Evolutionary conservation across 345 rosid genomes (phyloP).

Genomic region (Populus tremula): DNA sequence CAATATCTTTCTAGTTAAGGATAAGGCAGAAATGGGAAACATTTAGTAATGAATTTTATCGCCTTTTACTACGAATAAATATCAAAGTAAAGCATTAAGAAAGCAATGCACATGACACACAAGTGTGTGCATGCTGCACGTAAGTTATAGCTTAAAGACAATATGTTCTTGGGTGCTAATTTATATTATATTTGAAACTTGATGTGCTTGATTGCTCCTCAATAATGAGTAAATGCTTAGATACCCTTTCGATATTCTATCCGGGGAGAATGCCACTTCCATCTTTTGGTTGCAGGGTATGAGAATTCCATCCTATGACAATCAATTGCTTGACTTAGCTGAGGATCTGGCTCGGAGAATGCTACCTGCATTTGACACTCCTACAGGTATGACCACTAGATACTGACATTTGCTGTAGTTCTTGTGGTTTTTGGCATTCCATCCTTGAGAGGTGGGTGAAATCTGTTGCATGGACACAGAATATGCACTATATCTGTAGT

Average conservation of each 20-base stretch:
- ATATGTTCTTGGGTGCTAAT: neutral
- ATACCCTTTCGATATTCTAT: neutral
- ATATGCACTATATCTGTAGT: neutral
- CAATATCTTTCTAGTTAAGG: too few relatives aligned
- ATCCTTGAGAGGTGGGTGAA: neutral
- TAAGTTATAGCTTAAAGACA: neutral
- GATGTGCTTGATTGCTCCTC: neutral
- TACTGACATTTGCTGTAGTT: neutral
- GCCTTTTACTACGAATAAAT: too few relatives aligned
- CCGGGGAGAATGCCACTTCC: neutral
- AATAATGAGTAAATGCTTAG: neutral
- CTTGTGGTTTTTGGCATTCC: neutral
- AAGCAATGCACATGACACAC: too few relatives aligned
- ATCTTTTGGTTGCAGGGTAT: conserved; percentile 57
- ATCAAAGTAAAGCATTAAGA: too few relatives aligned
- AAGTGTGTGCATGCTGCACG: neutral
- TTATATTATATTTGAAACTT: neutral
- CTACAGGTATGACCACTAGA: conserved; percentile 56
- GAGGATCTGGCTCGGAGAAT: conserved; percentile 81
- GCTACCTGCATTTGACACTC: conserved; percentile 97
- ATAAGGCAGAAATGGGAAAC: too few relatives aligned
- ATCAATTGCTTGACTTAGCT: conserved; percentile 72
- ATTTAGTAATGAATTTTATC: too few relatives aligned
- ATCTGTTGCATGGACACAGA: neutral
- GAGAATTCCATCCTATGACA: conserved; percentile 75